Base-by-base conservation (phyloP, 768 basidiomycete genomes). In the Trametes elegans region DNA sequence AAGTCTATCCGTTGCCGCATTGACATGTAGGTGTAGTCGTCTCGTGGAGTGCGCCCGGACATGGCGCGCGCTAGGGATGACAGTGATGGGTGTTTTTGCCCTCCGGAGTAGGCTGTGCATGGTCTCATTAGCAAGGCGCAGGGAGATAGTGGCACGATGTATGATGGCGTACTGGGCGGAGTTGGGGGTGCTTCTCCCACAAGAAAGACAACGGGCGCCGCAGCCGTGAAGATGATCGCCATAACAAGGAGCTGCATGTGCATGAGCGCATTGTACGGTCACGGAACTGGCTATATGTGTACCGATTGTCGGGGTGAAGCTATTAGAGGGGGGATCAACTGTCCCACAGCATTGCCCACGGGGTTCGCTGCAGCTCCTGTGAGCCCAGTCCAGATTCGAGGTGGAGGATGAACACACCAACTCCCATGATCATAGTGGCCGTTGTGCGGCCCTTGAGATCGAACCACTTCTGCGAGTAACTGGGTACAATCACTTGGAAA, bases 391-490 rank as follows among this genome's bases (percentile, higher is more conserved):
- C n/a, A n/a, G n/a, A n/a, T n/a, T n/a, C n/a, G n/a, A n/a, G n/a
- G n/a, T n/a, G n/a, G n/a, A n/a, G n/a, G n/a, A n/a, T n/a, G 24
- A 16, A 32, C 72, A 21, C 29, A 76, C 79, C 71, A 26, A 82
- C 62, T 8, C 79, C 74, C 48, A 83, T 72, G 32, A 78, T 41
- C 80, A 81, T 81, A n/a, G 81, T 93, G 11, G 88, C 88, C 0
- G 90, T 92, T 2, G 87, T 91, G 36, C 91, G 77, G 13, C 85
- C 83, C 55, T 79, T 74, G 42, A 91, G 70, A 57, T 87, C 83
- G 63, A 93, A 93, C 91, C 91, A 93, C 28, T 72, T 80, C 66
- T 93, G 88, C 0, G 90, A 91, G 68, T 87, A 93, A 48, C 81
- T 84, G 1, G 91, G 88, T 5, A 87, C 87, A 8, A 92, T 71